Conservation (phyloP, 2,329 filamentous ascomycete species). For the Exophiala viscosa region DNA sequence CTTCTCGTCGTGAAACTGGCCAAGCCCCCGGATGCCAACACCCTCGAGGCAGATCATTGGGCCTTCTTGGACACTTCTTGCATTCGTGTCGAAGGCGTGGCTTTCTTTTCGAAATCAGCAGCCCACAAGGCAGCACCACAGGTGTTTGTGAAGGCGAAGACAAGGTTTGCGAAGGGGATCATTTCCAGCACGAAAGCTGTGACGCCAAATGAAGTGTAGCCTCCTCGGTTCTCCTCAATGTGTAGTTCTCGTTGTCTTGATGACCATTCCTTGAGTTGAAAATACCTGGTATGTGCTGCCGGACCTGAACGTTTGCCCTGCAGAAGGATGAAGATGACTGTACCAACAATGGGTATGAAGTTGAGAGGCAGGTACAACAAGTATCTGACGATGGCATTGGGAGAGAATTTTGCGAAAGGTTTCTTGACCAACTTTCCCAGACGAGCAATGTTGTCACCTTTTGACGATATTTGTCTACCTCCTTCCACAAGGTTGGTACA, state of each 20-base stretch:
- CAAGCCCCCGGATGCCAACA: too few relatives aligned
- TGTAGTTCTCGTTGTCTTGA: slow-evolving; percentile 62
- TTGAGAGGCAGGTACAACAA: slow-evolving; percentile 86
- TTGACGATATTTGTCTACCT: slow-evolving; percentile 66
- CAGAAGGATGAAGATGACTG: slow-evolving; percentile 70
- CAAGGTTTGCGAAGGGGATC: slow-evolving; percentile 74
- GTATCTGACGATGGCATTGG: slow-evolving; percentile 66
- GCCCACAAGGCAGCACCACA: slow-evolving; percentile 95
- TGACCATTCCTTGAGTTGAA: slow-evolving; percentile 84
- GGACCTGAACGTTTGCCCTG: slow-evolving; percentile 62
- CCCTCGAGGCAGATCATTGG: slow-evolving; percentile 20
- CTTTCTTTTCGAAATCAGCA: slow-evolving; percentile 67
- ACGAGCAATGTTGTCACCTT: slow-evolving; percentile 50
- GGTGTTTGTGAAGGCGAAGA: slow-evolving; percentile 87
- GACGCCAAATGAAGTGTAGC: slow-evolving; percentile 81
- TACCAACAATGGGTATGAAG: slow-evolving; percentile 86
- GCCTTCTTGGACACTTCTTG: slow-evolving; percentile 34
- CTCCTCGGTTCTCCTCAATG: slow-evolving; percentile 65
- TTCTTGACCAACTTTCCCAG: slow-evolving; percentile 56
- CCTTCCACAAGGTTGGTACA: slow-evolving; percentile 64
- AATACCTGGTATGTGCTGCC: slow-evolving; percentile 64
- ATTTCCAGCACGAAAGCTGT: slow-evolving; percentile 79
- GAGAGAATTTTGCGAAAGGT: slow-evolving; percentile 52
- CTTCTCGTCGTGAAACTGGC: too few relatives aligned
- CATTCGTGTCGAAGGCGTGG: slow-evolving; percentile 31